These are phyloP conservation scores for Leishmania aethiopica DNA, from an alignment of 208 protist genomes.

Conservation along the genomic window DNA sequence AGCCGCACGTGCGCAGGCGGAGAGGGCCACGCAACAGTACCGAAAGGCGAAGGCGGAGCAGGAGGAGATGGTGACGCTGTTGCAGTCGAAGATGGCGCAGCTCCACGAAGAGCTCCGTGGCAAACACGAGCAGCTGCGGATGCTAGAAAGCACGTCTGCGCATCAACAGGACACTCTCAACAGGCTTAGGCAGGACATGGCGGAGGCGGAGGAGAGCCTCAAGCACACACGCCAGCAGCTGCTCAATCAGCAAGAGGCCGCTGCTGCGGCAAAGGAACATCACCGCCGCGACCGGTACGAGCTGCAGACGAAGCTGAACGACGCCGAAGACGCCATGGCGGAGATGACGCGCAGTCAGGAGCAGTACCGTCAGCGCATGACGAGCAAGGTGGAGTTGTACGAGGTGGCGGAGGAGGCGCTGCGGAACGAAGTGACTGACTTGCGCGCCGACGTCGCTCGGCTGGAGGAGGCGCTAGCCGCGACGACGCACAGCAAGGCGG, in stretches of 20 bases:
- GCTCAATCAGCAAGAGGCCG: constrained; percentile 34
- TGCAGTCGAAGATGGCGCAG: constrained; percentile 49
- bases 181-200: constrained; percentile 25
- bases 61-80: constrained; percentile 39
- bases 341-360: constrained; percentile 33
- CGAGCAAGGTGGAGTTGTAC: constrained; percentile 44
- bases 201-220: constrained; percentile 35
- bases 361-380: constrained; percentile 42
- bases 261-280: constrained; percentile 39
- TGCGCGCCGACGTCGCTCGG: constrained; percentile 38
- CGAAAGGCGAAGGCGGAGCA: constrained; percentile 42
- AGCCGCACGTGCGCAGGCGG: constrained; percentile 25
- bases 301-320: constrained; percentile 44
- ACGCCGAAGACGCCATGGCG: constrained; percentile 40
- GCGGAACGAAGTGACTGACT: constrained; percentile 47
- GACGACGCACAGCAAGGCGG: constrained; percentile 28
- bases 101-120: constrained; percentile 51
- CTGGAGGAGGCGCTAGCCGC: constrained; percentile 40
- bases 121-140: constrained; percentile 36
- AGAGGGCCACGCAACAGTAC: constrained; percentile 31
- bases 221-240: constrained; percentile 37
- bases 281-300: constrained; percentile 44
- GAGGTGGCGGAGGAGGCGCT: constrained; percentile 52
- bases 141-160: constrained; percentile 32
- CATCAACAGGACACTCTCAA: constrained; percentile 39